phyloP scores from a whole-genome alignment of 2,329 filamentous ascomycete species.

The Fusarium nisikadoi region DNA sequence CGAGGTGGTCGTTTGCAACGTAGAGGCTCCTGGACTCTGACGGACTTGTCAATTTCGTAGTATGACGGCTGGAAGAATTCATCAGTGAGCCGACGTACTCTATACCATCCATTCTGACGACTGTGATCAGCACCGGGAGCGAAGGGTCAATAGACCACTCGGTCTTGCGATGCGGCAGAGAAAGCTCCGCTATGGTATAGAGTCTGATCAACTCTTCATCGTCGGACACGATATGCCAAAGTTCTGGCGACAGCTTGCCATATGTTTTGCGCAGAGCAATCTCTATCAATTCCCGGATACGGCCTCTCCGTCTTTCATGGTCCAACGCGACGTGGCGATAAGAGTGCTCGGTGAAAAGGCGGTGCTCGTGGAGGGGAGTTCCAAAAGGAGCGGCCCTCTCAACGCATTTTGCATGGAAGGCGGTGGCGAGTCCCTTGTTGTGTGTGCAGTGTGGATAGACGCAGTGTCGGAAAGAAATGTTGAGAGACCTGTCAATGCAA shows the following conservation, averaged over 20 bases:
- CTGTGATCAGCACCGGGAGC: neutral
- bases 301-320: neutral
- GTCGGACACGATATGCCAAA: slow-evolving; percentile 3
- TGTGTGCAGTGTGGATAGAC: neutral
- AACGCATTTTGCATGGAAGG: slow-evolving; percentile 6
- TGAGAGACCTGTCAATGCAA: neutral
- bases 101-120: slow-evolving; percentile 10
- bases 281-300: neutral
- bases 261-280: neutral
- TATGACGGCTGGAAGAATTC: neutral
- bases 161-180: neutral
- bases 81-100: slow-evolving; percentile 6
- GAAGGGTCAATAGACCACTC: neutral
- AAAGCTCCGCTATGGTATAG: neutral
- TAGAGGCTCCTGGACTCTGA: neutral
- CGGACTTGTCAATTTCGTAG: rapidly evolving
- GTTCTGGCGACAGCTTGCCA: slow-evolving; percentile 6
- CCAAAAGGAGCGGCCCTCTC: neutral
- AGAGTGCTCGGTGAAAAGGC: neutral
- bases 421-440: neutral
- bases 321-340: neutral
- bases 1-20: slow-evolving; percentile 15
- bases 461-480: neutral
- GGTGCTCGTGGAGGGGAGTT: neutral
- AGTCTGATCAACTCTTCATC: slow-evolving; percentile 2